Conservation (phyloP, 208 protist species). For the Crithidia thermophila region DNA sequence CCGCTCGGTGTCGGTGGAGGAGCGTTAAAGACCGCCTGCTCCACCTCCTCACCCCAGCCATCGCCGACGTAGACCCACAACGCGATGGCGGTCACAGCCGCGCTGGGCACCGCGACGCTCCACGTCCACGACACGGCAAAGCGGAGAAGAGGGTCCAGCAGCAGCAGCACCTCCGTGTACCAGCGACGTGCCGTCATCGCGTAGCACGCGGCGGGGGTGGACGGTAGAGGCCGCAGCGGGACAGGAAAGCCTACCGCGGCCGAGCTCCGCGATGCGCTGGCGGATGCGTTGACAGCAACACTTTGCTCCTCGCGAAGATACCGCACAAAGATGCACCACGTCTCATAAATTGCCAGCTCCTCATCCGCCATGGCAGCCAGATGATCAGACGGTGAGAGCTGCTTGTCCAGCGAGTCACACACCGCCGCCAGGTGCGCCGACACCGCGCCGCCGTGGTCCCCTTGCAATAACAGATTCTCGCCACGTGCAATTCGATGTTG, state of each 20-base stretch:
- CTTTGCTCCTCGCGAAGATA: neutral
- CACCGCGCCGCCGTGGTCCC: constrained; percentile 1
- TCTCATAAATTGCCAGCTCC: constrained; percentile 3
- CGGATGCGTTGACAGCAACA: too few relatives aligned
- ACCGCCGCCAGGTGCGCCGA: neutral
- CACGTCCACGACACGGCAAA: constrained; percentile 10
- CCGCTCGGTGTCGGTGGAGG: neutral
- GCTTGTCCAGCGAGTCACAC: neutral
- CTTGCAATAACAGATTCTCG: neutral
- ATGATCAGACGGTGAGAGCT: neutral
- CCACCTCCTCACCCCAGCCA: constrained; percentile 16
- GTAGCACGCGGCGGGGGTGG: neutral
- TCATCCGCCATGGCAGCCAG: neutral
- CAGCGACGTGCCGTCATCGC: constrained; percentile 1
- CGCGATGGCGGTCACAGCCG: constrained; percentile 2
- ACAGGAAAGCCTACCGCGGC: too few relatives aligned
- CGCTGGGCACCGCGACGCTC: constrained; percentile 18
- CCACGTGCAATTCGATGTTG: constrained; percentile 2
- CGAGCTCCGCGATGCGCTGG: too few relatives aligned
- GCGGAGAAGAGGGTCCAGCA: neutral
- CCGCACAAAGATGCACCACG: constrained; percentile 20
- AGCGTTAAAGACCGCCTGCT: constrained; percentile 2
- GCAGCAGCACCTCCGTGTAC: constrained; percentile 13
- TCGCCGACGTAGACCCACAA: constrained; percentile 30
- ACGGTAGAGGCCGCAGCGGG: neutral